phyloP scores from a whole-genome alignment of 257 asterid species.

The Solanum sparsipilum region DNA sequence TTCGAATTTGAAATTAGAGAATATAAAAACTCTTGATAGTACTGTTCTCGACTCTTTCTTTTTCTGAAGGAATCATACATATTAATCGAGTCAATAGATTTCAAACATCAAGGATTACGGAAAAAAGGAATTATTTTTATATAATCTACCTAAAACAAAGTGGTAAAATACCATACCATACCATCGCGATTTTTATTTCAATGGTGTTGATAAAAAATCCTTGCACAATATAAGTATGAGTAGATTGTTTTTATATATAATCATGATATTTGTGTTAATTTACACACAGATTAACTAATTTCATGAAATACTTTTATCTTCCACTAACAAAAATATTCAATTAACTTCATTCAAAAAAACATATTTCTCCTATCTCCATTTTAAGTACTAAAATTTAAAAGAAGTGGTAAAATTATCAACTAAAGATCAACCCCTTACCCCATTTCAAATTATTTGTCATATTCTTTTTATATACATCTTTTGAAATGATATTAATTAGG shows the following conservation, averaged over 20 bases:
- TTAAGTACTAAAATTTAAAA: too few relatives aligned
- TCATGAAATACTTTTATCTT: too few relatives aligned
- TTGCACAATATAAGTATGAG: neutral
- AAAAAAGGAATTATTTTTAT: neutral
- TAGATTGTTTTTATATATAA: too few relatives aligned
- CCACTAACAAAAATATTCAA: neutral
- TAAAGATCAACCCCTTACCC: neutral
- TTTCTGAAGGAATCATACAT: neutral
- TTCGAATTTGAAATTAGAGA: neutral
- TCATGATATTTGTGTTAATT: neutral
- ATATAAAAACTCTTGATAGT: neutral
- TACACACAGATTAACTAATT: neutral
- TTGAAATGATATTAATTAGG: neutral
- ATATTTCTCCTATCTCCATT: neutral
- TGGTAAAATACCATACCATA: neutral
- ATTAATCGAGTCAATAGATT: too few relatives aligned
- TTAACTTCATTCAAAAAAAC: neutral
- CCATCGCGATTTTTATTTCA: neutral
- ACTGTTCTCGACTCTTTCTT: too few relatives aligned
- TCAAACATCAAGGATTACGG: too few relatives aligned
- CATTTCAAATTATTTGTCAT: neutral
- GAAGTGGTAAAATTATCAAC: neutral
- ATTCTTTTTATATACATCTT: too few relatives aligned
- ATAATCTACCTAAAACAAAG: neutral
- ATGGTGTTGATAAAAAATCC: too few relatives aligned